A percentile compares a stretch with the other conserved stretches of the same genome.
These are phyloP conservation scores for Dendrocalamus latiflorus DNA, from an alignment of 202 grass and related monocot genomes.

Conservation along the genomic window DNA sequence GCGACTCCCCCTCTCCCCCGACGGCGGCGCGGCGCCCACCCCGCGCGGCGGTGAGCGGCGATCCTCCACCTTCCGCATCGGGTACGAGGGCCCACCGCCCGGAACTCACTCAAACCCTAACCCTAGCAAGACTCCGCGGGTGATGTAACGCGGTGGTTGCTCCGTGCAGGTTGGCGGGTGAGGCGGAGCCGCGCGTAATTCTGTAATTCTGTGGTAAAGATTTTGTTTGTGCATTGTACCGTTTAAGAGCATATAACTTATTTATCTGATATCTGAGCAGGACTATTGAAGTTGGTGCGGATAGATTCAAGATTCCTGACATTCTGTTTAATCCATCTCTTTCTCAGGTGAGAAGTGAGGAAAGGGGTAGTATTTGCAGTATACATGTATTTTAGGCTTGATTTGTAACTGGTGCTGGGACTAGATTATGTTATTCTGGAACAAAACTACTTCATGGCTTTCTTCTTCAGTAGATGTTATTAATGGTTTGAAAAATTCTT, in stretches of 20 bases:
- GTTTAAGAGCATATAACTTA: not conserved
- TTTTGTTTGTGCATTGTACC: slow-evolving; percentile 6
- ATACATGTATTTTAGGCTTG: not conserved
- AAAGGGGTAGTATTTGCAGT: not conserved
- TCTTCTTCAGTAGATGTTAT: slow-evolving; percentile 13
- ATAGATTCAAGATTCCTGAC: slow-evolving; percentile 99
- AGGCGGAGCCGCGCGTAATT: too few relatives aligned
- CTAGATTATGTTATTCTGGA: slow-evolving; percentile 3
- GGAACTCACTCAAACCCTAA: too few relatives aligned
- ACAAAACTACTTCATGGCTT: slow-evolving; percentile 3
- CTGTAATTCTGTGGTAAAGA: slow-evolving; percentile 1
- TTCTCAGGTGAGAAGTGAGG: slow-evolving; percentile 61
- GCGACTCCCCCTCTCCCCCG: too few relatives aligned
- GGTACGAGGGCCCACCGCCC: too few relatives aligned
- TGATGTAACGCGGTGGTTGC: too few relatives aligned
- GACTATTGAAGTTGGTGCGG: slow-evolving; percentile 97
- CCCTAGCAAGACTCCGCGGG: too few relatives aligned
- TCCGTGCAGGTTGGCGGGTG: too few relatives aligned
- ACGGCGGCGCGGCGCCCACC: too few relatives aligned
- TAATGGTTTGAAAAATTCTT: slow-evolving; percentile 3
- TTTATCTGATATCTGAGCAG: slow-evolving; percentile 44
- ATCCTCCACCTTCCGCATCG: too few relatives aligned
- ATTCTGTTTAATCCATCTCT: slow-evolving; percentile 94
- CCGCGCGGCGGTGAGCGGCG: too few relatives aligned
- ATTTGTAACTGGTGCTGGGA: slow-evolving; percentile 18